phyloP scores from a whole-genome alignment of 2,329 filamentous ascomycete genomes.

The Coniella vitis region DNA sequence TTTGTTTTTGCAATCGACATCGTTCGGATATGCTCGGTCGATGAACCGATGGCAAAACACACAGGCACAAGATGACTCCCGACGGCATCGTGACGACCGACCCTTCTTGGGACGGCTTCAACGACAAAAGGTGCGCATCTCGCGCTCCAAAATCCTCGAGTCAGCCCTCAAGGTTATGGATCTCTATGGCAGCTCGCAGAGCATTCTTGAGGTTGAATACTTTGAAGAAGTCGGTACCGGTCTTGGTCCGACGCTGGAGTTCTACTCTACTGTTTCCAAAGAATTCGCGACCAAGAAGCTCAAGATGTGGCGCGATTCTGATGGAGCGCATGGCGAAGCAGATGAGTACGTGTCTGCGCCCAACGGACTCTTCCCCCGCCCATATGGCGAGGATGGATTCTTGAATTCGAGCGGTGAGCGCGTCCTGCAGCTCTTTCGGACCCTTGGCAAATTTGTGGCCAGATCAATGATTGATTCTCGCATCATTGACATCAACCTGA shows the following conservation, averaged over 20 bases:
- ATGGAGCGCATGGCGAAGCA: constrained; percentile 50
- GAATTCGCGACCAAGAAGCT: constrained; percentile 97
- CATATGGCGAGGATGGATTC: constrained; percentile 73
- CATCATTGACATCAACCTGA: constrained; percentile 96
- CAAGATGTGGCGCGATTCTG: constrained; percentile 91
- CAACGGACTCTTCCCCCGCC: constrained; percentile 83
- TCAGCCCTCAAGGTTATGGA: constrained; percentile 99
- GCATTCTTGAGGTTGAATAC: constrained; percentile 94
- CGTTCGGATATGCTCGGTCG: constrained; percentile 93
- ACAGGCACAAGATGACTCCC: constrained; percentile 71
- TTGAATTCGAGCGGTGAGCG: constrained; percentile 74
- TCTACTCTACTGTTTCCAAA: constrained; percentile 94
- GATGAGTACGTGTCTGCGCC: constrained; percentile 81
- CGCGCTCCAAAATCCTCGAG: constrained; percentile 86
- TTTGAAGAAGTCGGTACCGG: constrained; percentile 98
- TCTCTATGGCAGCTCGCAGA: constrained; percentile 92
- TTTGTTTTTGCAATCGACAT: constrained; percentile 94
- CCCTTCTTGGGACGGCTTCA: constrained; percentile 88
- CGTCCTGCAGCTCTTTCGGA: constrained; percentile 81
- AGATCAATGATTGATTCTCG: constrained; percentile 97
- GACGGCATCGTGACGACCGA: constrained; percentile 80
- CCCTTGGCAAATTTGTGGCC: constrained; percentile 94
- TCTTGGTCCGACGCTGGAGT: constrained; percentile 89
- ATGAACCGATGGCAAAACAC: constrained; percentile 97
- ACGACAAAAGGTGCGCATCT: constrained; percentile 96